Evolutionary conservation across 495 filamentous ascomycete species (phyloP).

Genomic region (Friedmanniomyces simplex): DNA sequence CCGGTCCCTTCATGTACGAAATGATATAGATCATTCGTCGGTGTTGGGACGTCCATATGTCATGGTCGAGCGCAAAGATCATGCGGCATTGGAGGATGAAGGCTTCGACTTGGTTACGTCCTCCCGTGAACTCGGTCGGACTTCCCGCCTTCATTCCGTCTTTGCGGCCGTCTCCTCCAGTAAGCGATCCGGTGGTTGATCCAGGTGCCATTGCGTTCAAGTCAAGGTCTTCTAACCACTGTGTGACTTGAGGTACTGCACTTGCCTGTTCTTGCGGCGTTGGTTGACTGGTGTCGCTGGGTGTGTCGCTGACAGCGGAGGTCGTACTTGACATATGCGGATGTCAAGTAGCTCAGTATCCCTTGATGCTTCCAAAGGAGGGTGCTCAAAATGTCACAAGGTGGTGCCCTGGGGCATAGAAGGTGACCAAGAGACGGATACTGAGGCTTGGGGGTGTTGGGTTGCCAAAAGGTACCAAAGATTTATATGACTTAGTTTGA

Average conservation of each 20-base stretch:
- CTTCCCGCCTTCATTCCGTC: not conserved
- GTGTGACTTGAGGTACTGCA: too few species aligned
- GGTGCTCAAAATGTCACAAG: not conserved
- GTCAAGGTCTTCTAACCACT: too few species aligned
- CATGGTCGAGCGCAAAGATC: not conserved
- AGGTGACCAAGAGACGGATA: not conserved
- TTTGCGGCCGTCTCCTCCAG: not conserved
- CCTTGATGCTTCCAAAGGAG: not conserved
- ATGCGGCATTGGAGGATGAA: not conserved
- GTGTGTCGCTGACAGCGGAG: not conserved
- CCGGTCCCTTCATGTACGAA: too few species aligned
- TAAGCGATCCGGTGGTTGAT: too few species aligned
- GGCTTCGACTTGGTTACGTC: not conserved
- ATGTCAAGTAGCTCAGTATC: not conserved
- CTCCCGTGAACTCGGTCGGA: not conserved
- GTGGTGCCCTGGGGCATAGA: not conserved
- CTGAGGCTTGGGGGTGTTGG: not conserved
- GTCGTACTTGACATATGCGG: not conserved
- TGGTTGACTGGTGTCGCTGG: not conserved
- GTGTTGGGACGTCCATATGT: not conserved
- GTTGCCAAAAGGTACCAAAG: not conserved
- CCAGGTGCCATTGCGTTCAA: too few species aligned
- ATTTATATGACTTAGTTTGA: not conserved
- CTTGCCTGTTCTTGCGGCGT: too few species aligned
- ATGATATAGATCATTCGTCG: not conserved